Evolutionary conservation across 2,329 filamentous ascomycete species (phyloP).

Genomic region (Xylaria sp.): DNA sequence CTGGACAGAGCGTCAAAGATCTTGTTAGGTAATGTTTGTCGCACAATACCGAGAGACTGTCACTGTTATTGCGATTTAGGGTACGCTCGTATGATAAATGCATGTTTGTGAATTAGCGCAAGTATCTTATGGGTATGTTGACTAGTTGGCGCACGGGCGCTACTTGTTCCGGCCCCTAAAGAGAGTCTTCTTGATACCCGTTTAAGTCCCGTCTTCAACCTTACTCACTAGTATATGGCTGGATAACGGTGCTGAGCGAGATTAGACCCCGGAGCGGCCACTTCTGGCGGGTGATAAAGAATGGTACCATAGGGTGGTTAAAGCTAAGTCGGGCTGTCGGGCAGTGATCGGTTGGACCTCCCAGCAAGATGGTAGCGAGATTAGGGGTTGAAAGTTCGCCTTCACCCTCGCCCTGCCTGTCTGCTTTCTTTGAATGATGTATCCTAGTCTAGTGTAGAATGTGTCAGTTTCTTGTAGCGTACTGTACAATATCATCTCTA

Average conservation of each 20-base stretch:
- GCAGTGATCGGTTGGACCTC: neutral
- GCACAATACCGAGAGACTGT: neutral
- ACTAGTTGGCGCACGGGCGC: neutral
- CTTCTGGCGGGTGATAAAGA: neutral
- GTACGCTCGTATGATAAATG: too few relatives aligned
- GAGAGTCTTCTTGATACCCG: too few relatives aligned
- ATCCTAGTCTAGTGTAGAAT: neutral
- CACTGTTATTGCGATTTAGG: neutral
- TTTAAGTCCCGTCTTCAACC: neutral
- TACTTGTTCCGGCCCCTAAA: neutral
- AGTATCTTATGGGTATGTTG: too few relatives aligned
- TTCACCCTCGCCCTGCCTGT: neutral
- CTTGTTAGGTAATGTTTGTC: neutral
- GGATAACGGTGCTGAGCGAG: slow-evolving; percentile 1
- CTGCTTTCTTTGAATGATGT: slow-evolving; percentile 7
- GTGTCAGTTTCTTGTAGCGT: neutral
- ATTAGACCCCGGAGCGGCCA: neutral
- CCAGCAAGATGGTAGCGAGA: neutral
- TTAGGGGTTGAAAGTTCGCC: neutral
- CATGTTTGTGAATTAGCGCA: too few relatives aligned
- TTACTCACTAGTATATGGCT: neutral
- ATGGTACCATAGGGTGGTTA: neutral
- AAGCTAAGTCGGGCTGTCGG: neutral
- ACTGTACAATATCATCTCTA: neutral
- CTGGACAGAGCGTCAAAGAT: neutral